Base-by-base conservation (phyloP, 352 stramenopile species). In the Paralagenidium karlingii region DNA sequence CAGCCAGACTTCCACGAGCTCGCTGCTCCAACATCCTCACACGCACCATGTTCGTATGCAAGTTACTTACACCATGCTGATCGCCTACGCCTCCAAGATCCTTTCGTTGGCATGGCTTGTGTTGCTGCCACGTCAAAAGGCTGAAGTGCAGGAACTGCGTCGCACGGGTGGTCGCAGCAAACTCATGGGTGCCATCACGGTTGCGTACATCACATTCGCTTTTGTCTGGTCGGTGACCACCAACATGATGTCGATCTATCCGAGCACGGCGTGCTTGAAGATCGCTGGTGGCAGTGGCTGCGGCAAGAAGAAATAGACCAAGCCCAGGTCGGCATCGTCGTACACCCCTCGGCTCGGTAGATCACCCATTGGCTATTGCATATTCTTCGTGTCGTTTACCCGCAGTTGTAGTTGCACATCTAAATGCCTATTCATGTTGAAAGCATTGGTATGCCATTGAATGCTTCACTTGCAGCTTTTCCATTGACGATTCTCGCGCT, bases 171-270 rank as follows among this genome's bases (percentile, higher is more conserved):
- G 49, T 0, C 57, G 53, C 31, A 73, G 58, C 32, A 57, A 61
- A 15, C 50, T 56, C 34, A 58, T 51, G 13, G 67, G 70, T 5
- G 34, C 63, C 9, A 20, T 58, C 9, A 58, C 55, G 4, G 28
- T 82, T 18, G 31, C 55, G 4, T 45, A 58, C 8, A 61, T 77
- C 7, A 30, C 45, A n/a, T 3, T 61, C 21, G 45, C 28, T 11
- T 13, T 69, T 0, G 12, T 26, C 5, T 65, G 55, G 30, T 54
- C 50, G 10, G 36, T 68, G 19, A 40, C 30, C 8, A 51, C 69
- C n/a, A 66, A 85, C 47, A 39, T 53, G 27, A 46, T 84, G 16
- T 82, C 67, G 13, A 63, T 84, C 27, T 60, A 63, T 34, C 68
- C 46, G 45, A 71, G 63, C 29, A 82, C 71, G 15, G 54, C 63